These are phyloP conservation scores for Emergomyces africanus DNA, from an alignment of 2,329 filamentous ascomycete species.

Conservation along the genomic window DNA sequence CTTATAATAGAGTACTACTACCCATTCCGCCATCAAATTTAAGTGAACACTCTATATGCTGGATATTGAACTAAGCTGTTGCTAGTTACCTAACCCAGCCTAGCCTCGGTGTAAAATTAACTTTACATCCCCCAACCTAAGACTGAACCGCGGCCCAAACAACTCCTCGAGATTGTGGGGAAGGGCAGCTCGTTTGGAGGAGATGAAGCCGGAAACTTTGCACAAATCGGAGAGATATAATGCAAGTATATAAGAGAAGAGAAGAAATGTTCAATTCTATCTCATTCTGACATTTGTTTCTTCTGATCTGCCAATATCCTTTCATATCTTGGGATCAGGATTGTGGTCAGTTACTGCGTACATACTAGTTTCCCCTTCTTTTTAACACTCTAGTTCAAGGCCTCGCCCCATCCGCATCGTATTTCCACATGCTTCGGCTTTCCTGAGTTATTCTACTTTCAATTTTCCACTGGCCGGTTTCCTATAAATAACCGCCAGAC, in stretches of 20 bases:
- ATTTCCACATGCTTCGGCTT: not conserved
- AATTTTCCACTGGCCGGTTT: not conserved
- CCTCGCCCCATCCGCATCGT: not conserved
- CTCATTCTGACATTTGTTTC: not conserved
- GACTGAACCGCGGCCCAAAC: not conserved
- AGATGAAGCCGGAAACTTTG: not conserved
- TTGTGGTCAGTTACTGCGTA: not conserved
- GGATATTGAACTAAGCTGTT: too few species aligned
- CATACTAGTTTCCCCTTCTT: too few species aligned
- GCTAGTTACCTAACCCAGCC: not conserved
- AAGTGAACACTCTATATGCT: too few species aligned
- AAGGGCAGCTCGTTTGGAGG: not conserved
- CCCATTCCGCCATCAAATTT: too few species aligned
- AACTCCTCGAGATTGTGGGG: not conserved
- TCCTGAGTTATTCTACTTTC: not conserved
- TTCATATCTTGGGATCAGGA: not conserved
- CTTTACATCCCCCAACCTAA: not conserved
- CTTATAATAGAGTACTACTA: too few species aligned
- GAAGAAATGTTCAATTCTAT: not conserved
- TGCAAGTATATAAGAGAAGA: not conserved
- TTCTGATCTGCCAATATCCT: not conserved
- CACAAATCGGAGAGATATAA: not conserved
- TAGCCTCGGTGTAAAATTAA: not conserved
- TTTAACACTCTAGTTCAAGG: not conserved
- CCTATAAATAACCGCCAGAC: not conserved